Percentiles rank a stretch among this genome's conserved stretches.
These are phyloP conservation scores for Chondrostereum purpureum DNA, from an alignment of 1,284 basidiomycete species.

Conservation along the genomic window DNA sequence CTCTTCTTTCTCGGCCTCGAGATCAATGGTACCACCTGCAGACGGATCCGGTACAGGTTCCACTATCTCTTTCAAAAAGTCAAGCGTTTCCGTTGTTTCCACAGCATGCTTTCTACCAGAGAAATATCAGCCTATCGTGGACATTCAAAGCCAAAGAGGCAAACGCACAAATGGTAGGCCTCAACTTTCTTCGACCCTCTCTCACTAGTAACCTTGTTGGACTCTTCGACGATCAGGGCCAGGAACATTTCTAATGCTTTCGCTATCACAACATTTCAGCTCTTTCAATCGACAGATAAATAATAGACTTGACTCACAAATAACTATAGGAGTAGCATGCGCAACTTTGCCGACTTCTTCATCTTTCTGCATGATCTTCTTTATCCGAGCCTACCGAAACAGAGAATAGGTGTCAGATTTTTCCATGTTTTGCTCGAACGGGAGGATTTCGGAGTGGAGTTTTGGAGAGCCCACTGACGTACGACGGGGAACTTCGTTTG, in stretches of 20 bases:
- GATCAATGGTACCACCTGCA: conserved; percentile 67
- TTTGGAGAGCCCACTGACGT: conserved; percentile 18
- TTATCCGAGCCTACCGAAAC: conserved; percentile 80
- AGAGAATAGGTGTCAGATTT: not conserved
- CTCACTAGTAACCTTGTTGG: conserved; percentile 74
- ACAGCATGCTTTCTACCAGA: conserved; percentile 83
- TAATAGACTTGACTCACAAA: conserved; percentile 63
- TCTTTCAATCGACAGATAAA: not conserved
- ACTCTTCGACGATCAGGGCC: conserved; percentile 78
- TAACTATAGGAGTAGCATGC: conserved; percentile 93
- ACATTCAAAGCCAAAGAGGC: conserved; percentile 4
- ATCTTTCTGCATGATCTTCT: conserved; percentile 99
- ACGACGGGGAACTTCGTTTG: conserved; percentile 82
- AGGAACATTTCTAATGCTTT: conserved; percentile 97
- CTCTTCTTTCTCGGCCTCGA: conserved; percentile 55
- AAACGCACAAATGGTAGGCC: conserved; percentile 84
- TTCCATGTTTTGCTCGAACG: not conserved
- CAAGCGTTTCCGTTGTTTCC: conserved; percentile 83
- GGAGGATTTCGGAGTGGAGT: conserved; percentile 6
- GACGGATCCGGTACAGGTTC: conserved; percentile 85
- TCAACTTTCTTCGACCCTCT: conserved; percentile 89
- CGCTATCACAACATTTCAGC: conserved; percentile 43
- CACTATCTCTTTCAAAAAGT: conserved; percentile 96
- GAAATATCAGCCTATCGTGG: not conserved
- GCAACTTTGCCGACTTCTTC: conserved; percentile 99